Evolutionary conservation across 2,329 filamentous ascomycete genomes (phyloP).

Genomic region (Cadophora sp.): DNA sequence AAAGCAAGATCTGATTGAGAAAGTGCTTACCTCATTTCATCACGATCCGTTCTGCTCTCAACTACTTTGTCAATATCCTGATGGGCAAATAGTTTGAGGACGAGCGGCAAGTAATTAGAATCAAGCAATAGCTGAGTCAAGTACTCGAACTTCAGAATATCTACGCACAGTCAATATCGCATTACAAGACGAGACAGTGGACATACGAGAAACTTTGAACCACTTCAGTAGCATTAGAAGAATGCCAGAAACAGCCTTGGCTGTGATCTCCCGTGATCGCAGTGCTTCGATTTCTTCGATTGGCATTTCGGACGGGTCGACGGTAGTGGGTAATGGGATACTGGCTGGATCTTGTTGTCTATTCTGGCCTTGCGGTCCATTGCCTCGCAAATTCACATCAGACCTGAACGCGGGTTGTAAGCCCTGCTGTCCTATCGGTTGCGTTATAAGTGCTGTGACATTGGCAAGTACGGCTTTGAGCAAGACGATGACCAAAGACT

Average conservation of each 20-base stretch:
- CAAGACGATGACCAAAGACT: conserved; percentile 91
- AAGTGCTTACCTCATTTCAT: conserved; percentile 74
- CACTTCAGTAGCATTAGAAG: conserved; percentile 91
- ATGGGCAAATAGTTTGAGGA: conserved; percentile 91
- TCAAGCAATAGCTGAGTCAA: conserved; percentile 91
- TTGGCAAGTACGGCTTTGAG: conserved; percentile 88
- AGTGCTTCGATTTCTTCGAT: conserved; percentile 83
- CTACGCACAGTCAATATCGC: conserved; percentile 52
- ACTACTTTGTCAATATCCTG: conserved; percentile 93
- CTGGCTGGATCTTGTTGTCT: conserved; percentile 42
- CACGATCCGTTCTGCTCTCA: conserved; percentile 82
- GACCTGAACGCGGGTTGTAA: conserved; percentile 39
- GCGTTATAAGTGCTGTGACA: conserved; percentile 83
- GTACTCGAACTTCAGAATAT: conserved; percentile 95
- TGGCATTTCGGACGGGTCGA: conserved; percentile 53
- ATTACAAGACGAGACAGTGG: not conserved
- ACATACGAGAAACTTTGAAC: conserved; percentile 91
- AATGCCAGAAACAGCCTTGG: conserved; percentile 90
- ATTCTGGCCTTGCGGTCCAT: conserved; percentile 37
- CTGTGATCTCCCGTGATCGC: conserved; percentile 83
- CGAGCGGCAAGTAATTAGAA: conserved; percentile 91
- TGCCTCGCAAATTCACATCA: conserved; percentile 40
- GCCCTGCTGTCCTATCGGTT: conserved; percentile 46
- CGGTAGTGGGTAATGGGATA: conserved; percentile 38
- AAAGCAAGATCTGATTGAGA: not conserved